A percentile compares a stretch with the other conserved stretches of the same genome.
Evolutionary conservation across 176 grass and related monocot genomes (phyloP).

Genomic region (Oropetium thomaeum): DNA sequence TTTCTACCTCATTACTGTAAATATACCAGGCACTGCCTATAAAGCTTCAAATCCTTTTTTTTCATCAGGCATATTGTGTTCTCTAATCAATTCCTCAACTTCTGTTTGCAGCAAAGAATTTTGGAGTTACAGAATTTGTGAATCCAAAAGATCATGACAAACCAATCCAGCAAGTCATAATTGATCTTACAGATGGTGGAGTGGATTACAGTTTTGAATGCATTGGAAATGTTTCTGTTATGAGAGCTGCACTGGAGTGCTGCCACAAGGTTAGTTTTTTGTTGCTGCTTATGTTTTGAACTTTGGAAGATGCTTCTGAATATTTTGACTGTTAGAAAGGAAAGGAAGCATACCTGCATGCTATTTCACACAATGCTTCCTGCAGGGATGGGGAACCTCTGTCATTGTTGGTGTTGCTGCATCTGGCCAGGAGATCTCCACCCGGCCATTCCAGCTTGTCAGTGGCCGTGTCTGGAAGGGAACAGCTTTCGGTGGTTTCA

Average conservation of each 20-base stretch:
- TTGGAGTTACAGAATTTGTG: conserved; percentile 94
- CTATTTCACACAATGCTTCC: background rate
- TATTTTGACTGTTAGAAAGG: background rate
- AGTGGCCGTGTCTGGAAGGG: conserved; percentile 96
- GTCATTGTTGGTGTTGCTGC: conserved; percentile 90
- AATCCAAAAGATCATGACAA: conserved; percentile 97
- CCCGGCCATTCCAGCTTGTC: conserved; percentile 90
- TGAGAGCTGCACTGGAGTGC: conserved; percentile 94
- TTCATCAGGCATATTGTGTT: background rate
- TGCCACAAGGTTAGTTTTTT: conserved; percentile 83
- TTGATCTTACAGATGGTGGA: conserved; percentile 87
- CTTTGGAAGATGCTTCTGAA: background rate
- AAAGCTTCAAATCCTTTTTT: background rate
- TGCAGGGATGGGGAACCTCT: conserved; percentile 92
- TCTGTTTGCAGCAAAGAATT: conserved; percentile 83
- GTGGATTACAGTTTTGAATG: conserved; percentile 99
- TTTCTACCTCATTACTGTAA: background rate
- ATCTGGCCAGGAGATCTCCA: conserved; percentile 91
- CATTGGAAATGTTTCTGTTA: conserved; percentile 94
- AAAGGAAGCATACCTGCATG: background rate
- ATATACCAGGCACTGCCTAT: background rate
- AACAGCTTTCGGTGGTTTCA: conserved; percentile 96
- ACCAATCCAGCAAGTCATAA: conserved; percentile 87
- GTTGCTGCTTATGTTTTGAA: background rate
- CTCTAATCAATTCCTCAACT: conserved; percentile 5